These are phyloP conservation scores for Hymenoscyphus fraxineus DNA, from an alignment of 2,329 filamentous ascomycete genomes.

Conservation along the genomic window DNA sequence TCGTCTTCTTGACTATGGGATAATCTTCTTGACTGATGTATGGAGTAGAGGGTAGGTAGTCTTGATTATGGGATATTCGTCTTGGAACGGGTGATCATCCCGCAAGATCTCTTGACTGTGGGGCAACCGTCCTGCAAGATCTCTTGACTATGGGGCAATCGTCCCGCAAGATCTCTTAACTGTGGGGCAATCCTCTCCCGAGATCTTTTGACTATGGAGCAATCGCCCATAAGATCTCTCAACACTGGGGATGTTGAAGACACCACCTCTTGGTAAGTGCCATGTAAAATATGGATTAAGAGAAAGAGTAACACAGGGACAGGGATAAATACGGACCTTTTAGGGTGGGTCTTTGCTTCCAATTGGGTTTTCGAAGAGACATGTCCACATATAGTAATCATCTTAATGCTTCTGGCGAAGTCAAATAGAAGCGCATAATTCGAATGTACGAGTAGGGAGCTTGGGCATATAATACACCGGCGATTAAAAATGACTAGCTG, in stretches of 20 bases:
- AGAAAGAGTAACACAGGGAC: background rate
- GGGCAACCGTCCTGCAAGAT: no score
- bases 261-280: background rate
- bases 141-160: background rate
- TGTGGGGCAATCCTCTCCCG: background rate
- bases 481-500: no score
- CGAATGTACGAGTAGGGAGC: no score
- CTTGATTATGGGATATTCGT: no score
- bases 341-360: background rate
- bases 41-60: no score
- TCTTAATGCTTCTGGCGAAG: no score
- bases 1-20: no score
- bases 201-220: background rate
- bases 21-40: no score
- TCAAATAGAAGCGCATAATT: no score
- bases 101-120: no score
- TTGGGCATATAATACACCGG: no score
- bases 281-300: background rate
- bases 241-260: background rate
- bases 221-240: background rate
- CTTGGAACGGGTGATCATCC: no score
- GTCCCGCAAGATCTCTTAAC: background rate
- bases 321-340: background rate
- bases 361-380: background rate
- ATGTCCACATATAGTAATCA: background rate